phyloP scores from a whole-genome alignment of 2,329 filamentous ascomycete genomes.

The Trichoderma koningiopsis region DNA sequence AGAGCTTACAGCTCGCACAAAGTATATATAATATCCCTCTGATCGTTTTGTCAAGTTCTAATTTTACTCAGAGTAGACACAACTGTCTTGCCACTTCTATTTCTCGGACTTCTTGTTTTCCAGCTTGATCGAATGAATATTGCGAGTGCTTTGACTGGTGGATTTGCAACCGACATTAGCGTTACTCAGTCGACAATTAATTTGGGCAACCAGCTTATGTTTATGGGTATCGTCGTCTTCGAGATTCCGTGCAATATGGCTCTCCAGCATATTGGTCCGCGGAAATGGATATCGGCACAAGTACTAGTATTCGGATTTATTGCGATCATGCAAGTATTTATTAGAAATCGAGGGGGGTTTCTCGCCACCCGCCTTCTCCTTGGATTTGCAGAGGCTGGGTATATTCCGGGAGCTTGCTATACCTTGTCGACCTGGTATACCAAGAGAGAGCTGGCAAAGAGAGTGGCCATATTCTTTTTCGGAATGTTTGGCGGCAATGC shows the following conservation, averaged over 20 bases:
- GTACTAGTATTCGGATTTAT: slow-evolving; percentile 57
- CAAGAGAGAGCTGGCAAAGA: slow-evolving; percentile 52
- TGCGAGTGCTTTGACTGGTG: slow-evolving; percentile 51
- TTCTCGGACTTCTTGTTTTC: slow-evolving; percentile 53
- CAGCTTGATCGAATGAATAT: slow-evolving; percentile 49
- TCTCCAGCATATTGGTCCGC: slow-evolving; percentile 43
- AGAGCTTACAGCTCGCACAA: background rate
- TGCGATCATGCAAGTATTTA: slow-evolving; percentile 57
- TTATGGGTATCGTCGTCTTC: slow-evolving; percentile 51
- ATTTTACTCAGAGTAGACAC: slow-evolving; percentile 42
- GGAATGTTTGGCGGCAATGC: slow-evolving; percentile 54
- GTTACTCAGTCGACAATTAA: slow-evolving; percentile 56
- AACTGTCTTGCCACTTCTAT: slow-evolving; percentile 51
- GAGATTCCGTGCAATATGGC: slow-evolving; percentile 45
- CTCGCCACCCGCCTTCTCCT: slow-evolving; percentile 54
- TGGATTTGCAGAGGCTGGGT: slow-evolving; percentile 56
- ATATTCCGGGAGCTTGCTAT: slow-evolving; percentile 55
- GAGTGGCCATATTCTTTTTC: slow-evolving; percentile 58
- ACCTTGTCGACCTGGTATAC: slow-evolving; percentile 60
- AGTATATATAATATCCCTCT: background rate
- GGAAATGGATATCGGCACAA: slow-evolving; percentile 56
- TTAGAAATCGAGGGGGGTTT: slow-evolving; percentile 49
- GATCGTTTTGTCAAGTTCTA: background rate
- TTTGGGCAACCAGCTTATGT: slow-evolving; percentile 53
- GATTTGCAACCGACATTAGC: slow-evolving; percentile 52